Conservation (phyloP, 179 eudicot genomes). For the Silene vulgaris region DNA sequence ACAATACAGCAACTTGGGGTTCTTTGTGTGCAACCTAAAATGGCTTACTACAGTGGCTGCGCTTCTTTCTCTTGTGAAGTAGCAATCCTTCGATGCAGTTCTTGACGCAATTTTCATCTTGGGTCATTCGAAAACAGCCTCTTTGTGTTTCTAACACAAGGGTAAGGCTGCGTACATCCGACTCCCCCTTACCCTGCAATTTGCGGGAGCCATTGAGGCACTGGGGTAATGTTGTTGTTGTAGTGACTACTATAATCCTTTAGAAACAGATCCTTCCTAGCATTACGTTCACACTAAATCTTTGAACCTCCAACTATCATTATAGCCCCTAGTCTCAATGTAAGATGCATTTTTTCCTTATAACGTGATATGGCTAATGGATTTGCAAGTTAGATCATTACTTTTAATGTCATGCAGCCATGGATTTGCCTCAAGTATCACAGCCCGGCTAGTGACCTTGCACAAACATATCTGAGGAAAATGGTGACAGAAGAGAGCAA, state of each 20-base stretch:
- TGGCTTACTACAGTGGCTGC: too few species aligned
- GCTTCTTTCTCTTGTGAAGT: too few species aligned
- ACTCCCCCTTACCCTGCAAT: too few species aligned
- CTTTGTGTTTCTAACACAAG: too few species aligned
- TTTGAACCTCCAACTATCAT: constrained; percentile 2
- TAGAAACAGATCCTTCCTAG: background rate
- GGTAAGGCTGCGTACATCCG: too few species aligned
- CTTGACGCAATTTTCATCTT: too few species aligned
- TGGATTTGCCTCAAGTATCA: constrained; percentile 70
- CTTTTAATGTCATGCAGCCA: constrained; percentile 26
- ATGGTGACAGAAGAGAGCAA: constrained; percentile 43
- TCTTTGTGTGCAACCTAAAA: background rate
- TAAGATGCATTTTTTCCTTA: constrained; percentile 1
- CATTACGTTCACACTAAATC: background rate
- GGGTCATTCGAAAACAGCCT: too few species aligned
- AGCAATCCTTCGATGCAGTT: too few species aligned
- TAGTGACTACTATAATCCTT: background rate
- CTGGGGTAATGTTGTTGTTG: too few species aligned
- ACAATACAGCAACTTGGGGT: background rate
- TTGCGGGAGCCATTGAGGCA: too few species aligned
- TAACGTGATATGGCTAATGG: background rate
- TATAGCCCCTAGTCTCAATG: background rate
- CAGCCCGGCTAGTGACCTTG: constrained; percentile 38
- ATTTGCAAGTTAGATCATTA: constrained; percentile 6
- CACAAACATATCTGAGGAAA: constrained; percentile 43